Evolutionary conservation across 2,329 filamentous ascomycete species (phyloP), one percentile per base, ranked within the genome.

Genomic region (Rutstroemia sp.): DNA sequence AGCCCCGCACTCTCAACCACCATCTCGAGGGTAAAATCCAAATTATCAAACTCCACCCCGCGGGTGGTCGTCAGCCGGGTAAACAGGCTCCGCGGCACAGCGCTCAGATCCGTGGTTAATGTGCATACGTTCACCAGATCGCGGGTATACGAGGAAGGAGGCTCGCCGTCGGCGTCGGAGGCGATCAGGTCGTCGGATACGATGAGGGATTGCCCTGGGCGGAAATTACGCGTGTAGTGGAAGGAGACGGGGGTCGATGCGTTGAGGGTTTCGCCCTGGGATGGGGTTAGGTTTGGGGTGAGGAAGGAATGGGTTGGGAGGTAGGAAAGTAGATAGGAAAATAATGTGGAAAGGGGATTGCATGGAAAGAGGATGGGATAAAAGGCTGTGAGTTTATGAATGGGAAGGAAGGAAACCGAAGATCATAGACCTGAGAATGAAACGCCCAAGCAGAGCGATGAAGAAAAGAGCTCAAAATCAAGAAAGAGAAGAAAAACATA

Each of bases 21-120:
- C 87, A 92, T 90, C 73, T 91, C 87, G 5, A 92, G 79, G 10
- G 87, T 89, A 59, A 92, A 92, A 67, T 92, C 87, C 30, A 92
- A 73, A 61, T 90, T 91, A 64, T 90, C 86, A 71, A 92, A 92
- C 71, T 90, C 88, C 5, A 90, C 83, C 0, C 88, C 88, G 54
- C 87, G 78, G 2, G 88, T 92, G 12, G 88, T 92, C 16, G 87
- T 91, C 60, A 92, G 71, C 14, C 86, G 73, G 1, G 87, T 90
- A 66, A 92, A 92, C 10, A 91, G 68, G 57, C 78, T 83, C 61
- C 84, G 80, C 1, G 88, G 88, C 17, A 92, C 88, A 0, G 86
- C 86, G 49, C 83, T 85, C 12, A 92, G 74, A 65, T 92, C 88
- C 16, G 88, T 92, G n/a, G 84, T 90, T 40, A 92, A 74, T 1